Base-by-base conservation (phyloP, 768 basidiomycete species). In the Kwoniella sp. region DNA sequence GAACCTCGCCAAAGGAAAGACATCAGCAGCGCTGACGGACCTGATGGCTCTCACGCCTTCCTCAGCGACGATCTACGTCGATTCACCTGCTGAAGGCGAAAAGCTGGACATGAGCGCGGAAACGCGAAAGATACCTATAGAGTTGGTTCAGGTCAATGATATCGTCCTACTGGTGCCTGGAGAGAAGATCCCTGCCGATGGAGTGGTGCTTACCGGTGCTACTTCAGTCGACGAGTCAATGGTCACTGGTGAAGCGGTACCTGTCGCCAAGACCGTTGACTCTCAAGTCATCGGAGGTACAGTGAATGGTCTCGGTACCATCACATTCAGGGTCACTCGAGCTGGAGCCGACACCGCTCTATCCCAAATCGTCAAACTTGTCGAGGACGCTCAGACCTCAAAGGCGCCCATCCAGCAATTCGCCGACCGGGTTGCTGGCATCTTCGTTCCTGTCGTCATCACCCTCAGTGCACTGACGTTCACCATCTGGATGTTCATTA, bases 391-490 rank as follows among this genome's bases (percentile, higher is more conserved):
- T 0, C 96, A 98, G 82, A 98, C 94, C 2, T 90, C 89, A 63
- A 98, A 98, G 80, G 95, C 96, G 1, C 96, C 96, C 11, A 97
- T 99, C 68, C 96, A 99, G 77, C 91, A 90, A 3, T 96, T 97
- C 81, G 93, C 93, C 2, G 96, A 99, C 81, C 87, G 85, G 58
- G 88, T 96, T 50, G 95, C 96, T 0, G 96, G 96, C 12, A 89
- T 89, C 83, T 98, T 99, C 78, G 94, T 99, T 0, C 96, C 96
- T 0, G 82, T 88, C 29, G 94, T 98, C 74, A 89, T 98, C 74
- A 83, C 87, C 0, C 88, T 98, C 28, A 87, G 92, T 1, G 77
- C 86, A 4, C 37, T 91, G 73, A 98, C 96, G 0, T 93, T 99
- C 81, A 69, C 88, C 52, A 84, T 76, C 0, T 99, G 96, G 96